Evolutionary conservation across 2,329 filamentous ascomycete genomes (phyloP).

Genomic region (Hirsutella minnesotensis): DNA sequence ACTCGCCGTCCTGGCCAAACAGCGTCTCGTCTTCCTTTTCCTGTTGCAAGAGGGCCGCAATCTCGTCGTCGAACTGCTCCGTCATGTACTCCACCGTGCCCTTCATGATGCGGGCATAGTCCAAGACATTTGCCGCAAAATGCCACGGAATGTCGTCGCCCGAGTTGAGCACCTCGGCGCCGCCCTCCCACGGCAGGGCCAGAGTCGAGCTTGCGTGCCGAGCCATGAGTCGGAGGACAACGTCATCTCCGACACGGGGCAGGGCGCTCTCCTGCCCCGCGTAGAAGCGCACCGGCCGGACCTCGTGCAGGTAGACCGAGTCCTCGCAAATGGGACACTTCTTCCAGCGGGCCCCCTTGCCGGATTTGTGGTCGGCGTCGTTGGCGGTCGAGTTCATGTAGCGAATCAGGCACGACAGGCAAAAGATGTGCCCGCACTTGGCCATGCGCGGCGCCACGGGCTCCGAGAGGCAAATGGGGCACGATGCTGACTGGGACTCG

Average conservation of each 20-base stretch:
- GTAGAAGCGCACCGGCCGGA: slow-evolving; percentile 82
- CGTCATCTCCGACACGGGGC: slow-evolving; percentile 75
- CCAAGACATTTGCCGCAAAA: slow-evolving; percentile 83
- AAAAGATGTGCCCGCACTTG: slow-evolving; percentile 94
- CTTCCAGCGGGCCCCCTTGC: slow-evolving; percentile 71
- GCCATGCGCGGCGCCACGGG: slow-evolving; percentile 95
- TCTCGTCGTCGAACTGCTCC: slow-evolving; percentile 68
- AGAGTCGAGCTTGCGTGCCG: slow-evolving; percentile 71
- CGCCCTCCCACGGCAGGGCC: slow-evolving; percentile 73
- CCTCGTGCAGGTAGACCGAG: slow-evolving; percentile 82
- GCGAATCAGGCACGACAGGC: slow-evolving; percentile 80
- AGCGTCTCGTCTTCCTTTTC: slow-evolving; percentile 82
- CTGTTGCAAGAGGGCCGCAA: slow-evolving; percentile 60
- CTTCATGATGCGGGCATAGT: slow-evolving; percentile 93
- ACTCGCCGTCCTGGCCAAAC: slow-evolving; percentile 86
- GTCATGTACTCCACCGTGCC: slow-evolving; percentile 82
- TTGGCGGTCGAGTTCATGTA: slow-evolving; percentile 81
- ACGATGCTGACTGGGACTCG: slow-evolving; percentile 77
- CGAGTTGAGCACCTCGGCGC: slow-evolving; percentile 53
- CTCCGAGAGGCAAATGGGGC: slow-evolving; percentile 87
- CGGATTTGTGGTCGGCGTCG: slow-evolving; percentile 54
- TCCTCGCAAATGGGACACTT: slow-evolving; percentile 97
- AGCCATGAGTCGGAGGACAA: slow-evolving; percentile 78
- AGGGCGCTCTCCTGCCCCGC: slow-evolving; percentile 73
- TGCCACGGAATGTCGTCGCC: slow-evolving; percentile 86